A percentile compares a stretch with the other conserved stretches of the same genome.
Conservation (phyloP, 148 eudicot genomes). For the Camellia sinensis region DNA sequence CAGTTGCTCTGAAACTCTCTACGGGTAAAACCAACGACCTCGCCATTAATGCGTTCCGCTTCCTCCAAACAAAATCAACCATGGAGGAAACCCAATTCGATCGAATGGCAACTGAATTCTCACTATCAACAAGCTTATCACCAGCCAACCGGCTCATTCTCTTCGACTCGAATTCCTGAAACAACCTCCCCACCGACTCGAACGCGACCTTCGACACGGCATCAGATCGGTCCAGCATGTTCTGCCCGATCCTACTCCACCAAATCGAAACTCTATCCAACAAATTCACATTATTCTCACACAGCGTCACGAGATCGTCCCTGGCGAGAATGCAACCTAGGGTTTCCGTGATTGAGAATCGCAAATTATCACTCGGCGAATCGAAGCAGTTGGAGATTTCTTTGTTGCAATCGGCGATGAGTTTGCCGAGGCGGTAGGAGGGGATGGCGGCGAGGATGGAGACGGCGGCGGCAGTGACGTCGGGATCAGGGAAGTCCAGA, state of each 20-base stretch:
- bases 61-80: slow-evolving; percentile 91
- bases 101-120: slow-evolving; percentile 88
- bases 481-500: slow-evolving; percentile 92
- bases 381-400: slow-evolving; percentile 69
- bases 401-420: slow-evolving; percentile 51
- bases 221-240: slow-evolving; percentile 77
- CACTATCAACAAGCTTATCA: slow-evolving; percentile 91
- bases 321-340: slow-evolving; percentile 82
- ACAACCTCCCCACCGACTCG: slow-evolving; percentile 77
- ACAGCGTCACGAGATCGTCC: slow-evolving; percentile 76
- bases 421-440: slow-evolving; percentile 57
- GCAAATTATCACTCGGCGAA: slow-evolving; percentile 49
- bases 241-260: slow-evolving; percentile 78
- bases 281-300: slow-evolving; percentile 74
- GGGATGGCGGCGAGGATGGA: slow-evolving; percentile 88
- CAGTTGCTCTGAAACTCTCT: slow-evolving; percentile 78
- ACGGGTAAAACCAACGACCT: slow-evolving; percentile 73
- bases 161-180: slow-evolving; percentile 89
- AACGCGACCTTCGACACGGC: slow-evolving; percentile 75
- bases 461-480: slow-evolving; percentile 83
- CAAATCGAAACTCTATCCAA: slow-evolving; percentile 72
- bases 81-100: slow-evolving; percentile 82
- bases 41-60: slow-evolving; percentile 72
- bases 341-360: slow-evolving; percentile 83
- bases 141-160: slow-evolving; percentile 92